Percentiles rank a stretch among this genome's conserved stretches.
phyloP scores from a whole-genome alignment of 805 yeast genomes.

The Hanseniaspora osmophila region DNA sequence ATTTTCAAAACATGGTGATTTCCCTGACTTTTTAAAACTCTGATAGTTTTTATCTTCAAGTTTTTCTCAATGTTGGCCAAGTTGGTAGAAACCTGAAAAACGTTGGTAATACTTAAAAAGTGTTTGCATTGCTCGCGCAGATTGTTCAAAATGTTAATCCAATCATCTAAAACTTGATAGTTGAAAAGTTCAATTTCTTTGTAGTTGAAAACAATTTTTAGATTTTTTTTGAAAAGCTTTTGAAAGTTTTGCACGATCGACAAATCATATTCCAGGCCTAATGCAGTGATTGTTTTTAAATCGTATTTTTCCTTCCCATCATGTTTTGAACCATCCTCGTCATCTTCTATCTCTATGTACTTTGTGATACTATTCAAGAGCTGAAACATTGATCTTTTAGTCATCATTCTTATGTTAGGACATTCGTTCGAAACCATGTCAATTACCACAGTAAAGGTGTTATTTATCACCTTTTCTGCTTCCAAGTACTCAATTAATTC shows the following conservation, averaged over 20 bases:
- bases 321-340: conserved; percentile 6
- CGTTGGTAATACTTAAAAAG: conserved; percentile 15
- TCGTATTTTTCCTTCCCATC: background rate
- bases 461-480: conserved; percentile 14
- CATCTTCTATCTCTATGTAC: conserved; percentile 5
- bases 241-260: conserved; percentile 21
- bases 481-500: no score
- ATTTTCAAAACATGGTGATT: conserved; percentile 18
- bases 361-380: conserved; percentile 14
- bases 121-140: conserved; percentile 17
- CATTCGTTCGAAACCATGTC: conserved; percentile 27
- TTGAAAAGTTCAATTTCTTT: conserved; percentile 23
- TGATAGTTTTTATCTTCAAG: conserved; percentile 19
- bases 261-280: conserved; percentile 16
- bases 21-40: conserved; percentile 17
- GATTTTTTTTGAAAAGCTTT: conserved; percentile 13
- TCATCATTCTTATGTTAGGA: conserved; percentile 24
- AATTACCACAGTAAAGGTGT: conserved; percentile 15
- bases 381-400: conserved; percentile 23
- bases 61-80: conserved; percentile 21
- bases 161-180: conserved; percentile 16
- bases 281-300: conserved; percentile 1
- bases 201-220: conserved; percentile 19
- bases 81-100: conserved; percentile 21
- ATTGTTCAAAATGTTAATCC: conserved; percentile 9